Base-by-base conservation (phyloP, 306 rosid species). In the Cucumis melo region DNA sequence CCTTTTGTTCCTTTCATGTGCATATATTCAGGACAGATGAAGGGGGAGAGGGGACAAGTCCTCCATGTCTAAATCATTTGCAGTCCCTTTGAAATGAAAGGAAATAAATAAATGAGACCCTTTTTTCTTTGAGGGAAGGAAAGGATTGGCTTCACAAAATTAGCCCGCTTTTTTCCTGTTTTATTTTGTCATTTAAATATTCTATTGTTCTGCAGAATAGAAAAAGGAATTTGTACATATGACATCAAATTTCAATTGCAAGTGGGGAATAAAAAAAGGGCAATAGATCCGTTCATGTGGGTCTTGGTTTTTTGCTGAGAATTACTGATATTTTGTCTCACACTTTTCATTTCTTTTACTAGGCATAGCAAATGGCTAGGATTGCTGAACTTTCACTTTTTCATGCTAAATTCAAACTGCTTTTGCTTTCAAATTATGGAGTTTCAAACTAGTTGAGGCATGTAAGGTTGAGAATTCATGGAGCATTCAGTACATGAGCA, bases 1-100 rank as follows among this genome's bases (percentile, higher is more conserved):
- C 62, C 58, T 79, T 79, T 80, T 79, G 78, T 77, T 62, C 80
- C 65, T 34, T 73, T 74, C 82, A 60, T 70, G 76, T 48, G 58
- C 41, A 48, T 41, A 60, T 60, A 46, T 71, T 71, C 76, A 71
- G 76, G 76, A 38, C 54, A 48, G 24, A 48, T 48, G 76, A 71
- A 71, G 76, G 76, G 41, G 50, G 58, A 71, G 41, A 24, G 75
- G 58, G 41, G 42, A 71, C 76, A 71, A 71, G 76, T 71, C 58
- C 57, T 71, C 9, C 76, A 71, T 71, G 76, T 71, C 75, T 48
- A 71, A 71, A 71, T 70, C 76, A 71, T 71, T 71, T 48, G 76
- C 76, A 71, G 76, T 14, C 76, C 61, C 76, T 29, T 72, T 72
- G 76, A 51, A 29, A 50, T 72, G 76, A 72, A 72, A 72, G 61